These are phyloP conservation scores for Ophiocordyceps camponoti-rufipedis DNA, from an alignment of 2,329 filamentous ascomycete genomes.

Conservation along the genomic window DNA sequence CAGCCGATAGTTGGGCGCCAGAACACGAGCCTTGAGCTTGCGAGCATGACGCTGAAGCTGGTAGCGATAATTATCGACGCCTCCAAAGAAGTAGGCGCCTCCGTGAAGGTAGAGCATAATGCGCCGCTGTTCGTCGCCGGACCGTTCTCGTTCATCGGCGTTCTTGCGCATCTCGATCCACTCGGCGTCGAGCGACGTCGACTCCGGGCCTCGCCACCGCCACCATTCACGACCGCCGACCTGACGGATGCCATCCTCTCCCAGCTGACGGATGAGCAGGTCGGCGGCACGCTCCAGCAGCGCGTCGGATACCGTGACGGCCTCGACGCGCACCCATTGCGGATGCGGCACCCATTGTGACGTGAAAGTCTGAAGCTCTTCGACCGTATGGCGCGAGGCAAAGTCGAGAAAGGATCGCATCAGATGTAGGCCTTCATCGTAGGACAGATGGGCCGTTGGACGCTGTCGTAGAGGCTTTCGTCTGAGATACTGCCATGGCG, in stretches of 20 bases:
- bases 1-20: slow-evolving; percentile 74
- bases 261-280: slow-evolving; percentile 55
- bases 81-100: slow-evolving; percentile 89
- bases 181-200: slow-evolving; percentile 56
- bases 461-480: slow-evolving; percentile 57
- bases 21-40: slow-evolving; percentile 77
- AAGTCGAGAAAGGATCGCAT: slow-evolving; percentile 74
- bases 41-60: slow-evolving; percentile 92
- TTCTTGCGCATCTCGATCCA: slow-evolving; percentile 94
- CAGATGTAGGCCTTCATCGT: slow-evolving; percentile 79
- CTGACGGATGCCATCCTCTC: slow-evolving; percentile 50
- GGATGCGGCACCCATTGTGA: slow-evolving; percentile 81
- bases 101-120: slow-evolving; percentile 92
- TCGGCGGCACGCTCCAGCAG: slow-evolving; percentile 48
- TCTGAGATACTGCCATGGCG: slow-evolving; percentile 52
- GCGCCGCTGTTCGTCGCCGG: slow-evolving; percentile 41
- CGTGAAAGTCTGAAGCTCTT: slow-evolving; percentile 85
- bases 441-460: slow-evolving; percentile 79
- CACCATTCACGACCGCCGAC: slow-evolving; percentile 78
- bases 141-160: slow-evolving; percentile 45
- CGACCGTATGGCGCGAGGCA: slow-evolving; percentile 75
- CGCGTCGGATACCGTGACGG: slow-evolving; percentile 44
- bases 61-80: slow-evolving; percentile 92
- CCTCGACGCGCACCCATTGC: slow-evolving; percentile 67
- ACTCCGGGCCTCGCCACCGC: slow-evolving; percentile 61